Evolutionary conservation across 352 stramenopile species (phyloP).

Genomic region (Chrysophaeum taylorii): DNA sequence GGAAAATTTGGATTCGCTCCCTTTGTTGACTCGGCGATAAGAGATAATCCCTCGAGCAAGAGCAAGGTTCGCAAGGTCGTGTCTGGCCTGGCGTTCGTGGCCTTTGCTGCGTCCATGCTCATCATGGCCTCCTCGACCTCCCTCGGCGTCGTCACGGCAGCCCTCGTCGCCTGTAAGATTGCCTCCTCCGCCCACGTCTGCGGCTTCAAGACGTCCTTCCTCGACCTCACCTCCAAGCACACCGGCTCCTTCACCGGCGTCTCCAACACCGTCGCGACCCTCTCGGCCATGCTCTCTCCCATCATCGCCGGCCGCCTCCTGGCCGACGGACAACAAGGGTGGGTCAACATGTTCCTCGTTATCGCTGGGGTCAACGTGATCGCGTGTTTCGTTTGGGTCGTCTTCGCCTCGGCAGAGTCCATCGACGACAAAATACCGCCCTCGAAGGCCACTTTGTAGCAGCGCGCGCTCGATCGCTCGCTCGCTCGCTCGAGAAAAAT

Average conservation of each 20-base stretch:
- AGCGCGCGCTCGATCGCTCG: no score
- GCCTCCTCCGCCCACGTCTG: not conserved
- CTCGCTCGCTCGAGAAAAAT: no score
- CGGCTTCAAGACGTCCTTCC: constrained; percentile 3
- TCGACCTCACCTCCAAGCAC: not conserved
- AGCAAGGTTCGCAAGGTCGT: not conserved
- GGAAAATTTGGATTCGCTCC: not conserved
- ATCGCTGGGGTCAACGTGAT: not conserved
- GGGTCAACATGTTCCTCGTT: not conserved
- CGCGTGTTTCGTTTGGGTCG: no score
- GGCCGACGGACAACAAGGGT: not conserved
- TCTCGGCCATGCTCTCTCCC: not conserved
- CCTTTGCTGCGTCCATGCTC: not conserved
- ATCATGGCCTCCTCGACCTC: not conserved
- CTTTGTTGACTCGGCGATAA: not conserved
- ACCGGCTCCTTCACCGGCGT: not conserved
- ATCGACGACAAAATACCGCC: no score
- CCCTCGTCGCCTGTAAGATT: not conserved
- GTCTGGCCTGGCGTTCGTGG: not conserved
- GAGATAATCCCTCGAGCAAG: not conserved
- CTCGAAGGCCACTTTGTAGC: no score
- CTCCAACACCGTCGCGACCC: not conserved
- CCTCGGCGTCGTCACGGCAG: not conserved
- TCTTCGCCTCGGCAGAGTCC: no score
- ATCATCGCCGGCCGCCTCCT: not conserved